Evolutionary conservation across 2,329 filamentous ascomycete species (phyloP), one percentile per base, ranked within the genome.

Genomic region (Gaeumannomyces sp.): DNA sequence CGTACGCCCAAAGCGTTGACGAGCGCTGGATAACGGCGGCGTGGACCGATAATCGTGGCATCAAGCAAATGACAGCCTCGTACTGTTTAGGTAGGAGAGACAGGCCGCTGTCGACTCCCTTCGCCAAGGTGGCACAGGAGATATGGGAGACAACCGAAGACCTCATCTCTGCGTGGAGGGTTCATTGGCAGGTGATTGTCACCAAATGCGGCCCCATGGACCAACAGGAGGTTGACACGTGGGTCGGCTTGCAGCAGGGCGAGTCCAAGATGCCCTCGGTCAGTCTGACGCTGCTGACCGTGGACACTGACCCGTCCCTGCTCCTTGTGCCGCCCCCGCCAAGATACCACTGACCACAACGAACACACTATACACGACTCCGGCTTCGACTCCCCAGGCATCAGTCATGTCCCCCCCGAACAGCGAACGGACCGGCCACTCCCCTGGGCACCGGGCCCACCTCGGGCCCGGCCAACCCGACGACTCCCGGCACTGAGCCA

Each of bases 41-140:
- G 0, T 96, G 92, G 92, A 91, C 89, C 1, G 91, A 96, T 72
- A 91, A 87, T 69, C 84, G 85, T 31, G 92, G 92, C 2, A 86
- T 85, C 66, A 86, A 90, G 67, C 90, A 93, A 73, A 86, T 88
- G 69, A 90, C 84, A 22, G 84, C 87, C 0, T 89, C 90, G 0
- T 94, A 93, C 74, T 91, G 89, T 70, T 78, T 94, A 59, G 80
- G 86, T 22, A 80, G 88, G 67, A 82, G 86, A 75, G 53, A 63
- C 35, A 79, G 82, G 64, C 73, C 79, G 1, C 72, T 83, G 3
- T 78, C 83, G 10, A 82, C 79, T 19, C 72, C 78, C 1, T 85
- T 92, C 67, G 79, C 79, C 19, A 86, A 90, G 28, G 79, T 93
- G n/a, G 85, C 86, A 1, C 82, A 84, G 61, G 90, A 93, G 70